These are phyloP conservation scores for Akanthomyces uredinophilus DNA, from an alignment of 2,329 filamentous ascomycete species.

Conservation along the genomic window DNA sequence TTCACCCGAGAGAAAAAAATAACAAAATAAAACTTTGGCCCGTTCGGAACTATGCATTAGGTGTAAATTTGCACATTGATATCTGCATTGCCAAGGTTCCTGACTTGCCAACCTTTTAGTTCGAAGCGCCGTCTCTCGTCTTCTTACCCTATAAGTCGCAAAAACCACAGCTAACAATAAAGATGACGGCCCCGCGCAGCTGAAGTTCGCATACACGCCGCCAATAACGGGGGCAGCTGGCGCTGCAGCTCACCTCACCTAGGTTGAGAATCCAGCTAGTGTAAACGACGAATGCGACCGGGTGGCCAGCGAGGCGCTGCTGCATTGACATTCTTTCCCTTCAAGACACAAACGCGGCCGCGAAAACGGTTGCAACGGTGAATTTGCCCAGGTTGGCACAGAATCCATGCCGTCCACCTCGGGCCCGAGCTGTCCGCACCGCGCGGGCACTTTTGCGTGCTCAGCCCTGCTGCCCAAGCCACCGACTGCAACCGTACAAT, in stretches of 20 bases:
- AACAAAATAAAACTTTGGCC: not conserved
- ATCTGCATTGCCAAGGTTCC: not conserved
- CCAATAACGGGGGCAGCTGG: not conserved
- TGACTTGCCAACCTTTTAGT: not conserved
- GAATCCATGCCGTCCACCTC: not conserved
- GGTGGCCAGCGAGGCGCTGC: not conserved
- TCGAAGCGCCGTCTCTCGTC: not conserved
- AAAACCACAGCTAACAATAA: not conserved
- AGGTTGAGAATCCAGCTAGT: not conserved
- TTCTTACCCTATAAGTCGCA: not conserved
- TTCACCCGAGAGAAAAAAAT: no score
- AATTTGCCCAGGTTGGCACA: not conserved
- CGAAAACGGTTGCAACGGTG: no score
- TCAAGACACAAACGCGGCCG: no score
- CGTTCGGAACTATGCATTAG: not conserved
- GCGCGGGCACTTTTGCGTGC: not conserved
- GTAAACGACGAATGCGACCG: not conserved
- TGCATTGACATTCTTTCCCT: not conserved
- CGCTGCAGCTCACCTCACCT: not conserved
- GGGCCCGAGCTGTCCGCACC: not conserved
- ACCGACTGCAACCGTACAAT: no score
- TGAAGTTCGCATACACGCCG: not conserved
- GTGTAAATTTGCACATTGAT: not conserved
- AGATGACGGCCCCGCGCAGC: not conserved
- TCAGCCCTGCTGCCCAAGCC: not conserved